phyloP scores from a whole-genome alignment of 2,329 filamentous ascomycete genomes.

The Penicillium vulpinum region DNA sequence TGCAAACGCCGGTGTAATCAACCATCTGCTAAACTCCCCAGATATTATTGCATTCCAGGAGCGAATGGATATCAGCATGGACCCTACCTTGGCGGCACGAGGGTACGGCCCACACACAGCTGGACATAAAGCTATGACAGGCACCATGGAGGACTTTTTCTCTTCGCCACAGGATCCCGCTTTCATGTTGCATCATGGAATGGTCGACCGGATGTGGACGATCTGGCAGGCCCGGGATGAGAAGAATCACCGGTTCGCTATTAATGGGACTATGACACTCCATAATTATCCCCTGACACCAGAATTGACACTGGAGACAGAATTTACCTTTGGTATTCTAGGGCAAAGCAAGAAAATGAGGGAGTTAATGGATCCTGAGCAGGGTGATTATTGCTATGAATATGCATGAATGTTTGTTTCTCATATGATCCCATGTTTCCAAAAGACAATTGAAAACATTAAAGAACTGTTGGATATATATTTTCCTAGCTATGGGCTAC shows the following conservation, averaged over 20 bases:
- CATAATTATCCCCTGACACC: background rate
- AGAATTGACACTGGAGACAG: background rate
- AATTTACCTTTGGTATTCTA: background rate
- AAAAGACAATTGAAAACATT: no score
- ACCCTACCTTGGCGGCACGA: background rate
- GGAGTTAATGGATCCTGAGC: background rate
- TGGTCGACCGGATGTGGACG: conserved; percentile 34
- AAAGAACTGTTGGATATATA: no score
- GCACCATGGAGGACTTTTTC: conserved; percentile 10
- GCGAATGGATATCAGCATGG: conserved; percentile 22
- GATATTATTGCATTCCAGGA: conserved; percentile 4
- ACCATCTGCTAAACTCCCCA: conserved; percentile 2
- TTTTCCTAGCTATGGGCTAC: no score
- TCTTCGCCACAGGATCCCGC: conserved; percentile 25
- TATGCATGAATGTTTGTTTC: no score
- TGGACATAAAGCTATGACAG: background rate
- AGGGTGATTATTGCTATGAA: background rate
- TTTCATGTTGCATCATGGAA: conserved; percentile 35
- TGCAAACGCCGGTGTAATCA: background rate
- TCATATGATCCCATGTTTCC: no score
- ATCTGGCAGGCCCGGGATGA: conserved; percentile 27
- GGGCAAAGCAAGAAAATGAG: background rate
- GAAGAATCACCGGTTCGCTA: background rate
- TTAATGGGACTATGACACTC: conserved; percentile 16
- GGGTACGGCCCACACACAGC: background rate